phyloP scores from a whole-genome alignment of 2,329 filamentous ascomycete genomes.

The Penicillium occitanis region DNA sequence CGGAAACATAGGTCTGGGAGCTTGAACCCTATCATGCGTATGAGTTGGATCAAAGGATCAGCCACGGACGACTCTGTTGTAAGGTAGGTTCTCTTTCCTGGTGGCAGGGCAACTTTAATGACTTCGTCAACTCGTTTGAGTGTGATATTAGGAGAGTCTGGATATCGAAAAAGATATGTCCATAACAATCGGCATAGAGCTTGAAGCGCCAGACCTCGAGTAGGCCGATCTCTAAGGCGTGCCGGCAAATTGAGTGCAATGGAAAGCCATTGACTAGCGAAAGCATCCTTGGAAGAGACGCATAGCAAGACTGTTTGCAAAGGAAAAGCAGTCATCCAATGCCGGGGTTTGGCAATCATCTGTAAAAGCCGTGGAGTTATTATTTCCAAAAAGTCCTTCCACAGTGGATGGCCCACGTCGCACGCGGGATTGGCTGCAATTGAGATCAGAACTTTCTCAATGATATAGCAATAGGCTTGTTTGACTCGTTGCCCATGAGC shows the following conservation, averaged over 20 bases:
- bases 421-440: conserved; percentile 77
- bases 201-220: conserved; percentile 77
- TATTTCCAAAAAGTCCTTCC: conserved; percentile 79
- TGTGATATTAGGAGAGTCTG: conserved; percentile 67
- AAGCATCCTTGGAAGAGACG: conserved; percentile 79
- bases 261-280: conserved; percentile 82
- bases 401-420: conserved; percentile 77
- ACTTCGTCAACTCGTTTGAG: conserved; percentile 86
- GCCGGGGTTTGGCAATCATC: conserved; percentile 85
- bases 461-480: conserved; percentile 87
- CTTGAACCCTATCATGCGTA: conserved; percentile 90
- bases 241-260: conserved; percentile 74
- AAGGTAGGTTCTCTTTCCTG: conserved; percentile 74
- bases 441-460: conserved; percentile 81
- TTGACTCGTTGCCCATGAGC: conserved; percentile 89
- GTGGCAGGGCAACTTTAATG: conserved; percentile 76
- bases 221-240: conserved; percentile 78
- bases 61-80: conserved; percentile 80
- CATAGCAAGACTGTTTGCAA: conserved; percentile 84
- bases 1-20: conserved; percentile 92
- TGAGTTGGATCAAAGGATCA: conserved; percentile 88
- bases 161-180: conserved; percentile 87
- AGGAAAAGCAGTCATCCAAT: conserved; percentile 88
- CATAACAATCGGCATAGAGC: conserved; percentile 87
- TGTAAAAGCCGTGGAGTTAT: conserved; percentile 76